Base-by-base conservation (phyloP, 345 rosid genomes). In the Rhodamnia argentea region DNA sequence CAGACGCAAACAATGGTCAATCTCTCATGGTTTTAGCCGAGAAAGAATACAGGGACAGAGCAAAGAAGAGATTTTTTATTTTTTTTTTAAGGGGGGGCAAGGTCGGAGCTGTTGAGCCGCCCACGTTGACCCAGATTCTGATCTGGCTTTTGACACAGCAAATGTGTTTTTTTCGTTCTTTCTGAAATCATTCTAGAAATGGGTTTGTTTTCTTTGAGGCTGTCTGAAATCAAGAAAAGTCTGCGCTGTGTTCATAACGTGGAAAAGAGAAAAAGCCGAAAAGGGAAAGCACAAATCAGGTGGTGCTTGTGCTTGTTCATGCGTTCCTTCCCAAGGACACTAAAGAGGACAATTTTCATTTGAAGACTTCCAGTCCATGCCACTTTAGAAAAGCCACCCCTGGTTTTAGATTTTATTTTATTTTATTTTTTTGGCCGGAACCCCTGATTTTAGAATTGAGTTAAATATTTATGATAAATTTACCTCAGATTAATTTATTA, bases 21-120 rank as follows among this genome's bases (percentile, higher is more conserved):
- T 37, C 78, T 70, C 78, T 37, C 78, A 2, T 11, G 47, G 78
- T 18, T 53, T 52, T 40, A 15, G 44, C n/a, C 60, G 53, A 83
- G 26, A 83, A 27, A 32, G 84, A 83, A 53, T 27, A 14, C 58
- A 53, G 40, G 57, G 55, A 20, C 26, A 52, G 32, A 42, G 18
- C 27, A 13, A 82, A 15, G 26, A n/a, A 16, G 52, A 82, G 24
- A 82, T 47, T 8, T 15, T 27, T 11, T 42, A 3, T 42, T 42
- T 42, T 42, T 42, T 42, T 42, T 42, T 42, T 42, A 5, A 40
- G 42, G 42, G 42, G 5, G 52, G 54, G 57, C 32, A 53, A 11
- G 57, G 54, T 4, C 8, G 62, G 59, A 44, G 83, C 83, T 10
- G 86, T 85, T 54, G 83, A 85, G 86, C 86, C 86, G 86, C 86